phyloP scores from a whole-genome alignment of 139 green algal species.

The Gonium pectorale region DNA sequence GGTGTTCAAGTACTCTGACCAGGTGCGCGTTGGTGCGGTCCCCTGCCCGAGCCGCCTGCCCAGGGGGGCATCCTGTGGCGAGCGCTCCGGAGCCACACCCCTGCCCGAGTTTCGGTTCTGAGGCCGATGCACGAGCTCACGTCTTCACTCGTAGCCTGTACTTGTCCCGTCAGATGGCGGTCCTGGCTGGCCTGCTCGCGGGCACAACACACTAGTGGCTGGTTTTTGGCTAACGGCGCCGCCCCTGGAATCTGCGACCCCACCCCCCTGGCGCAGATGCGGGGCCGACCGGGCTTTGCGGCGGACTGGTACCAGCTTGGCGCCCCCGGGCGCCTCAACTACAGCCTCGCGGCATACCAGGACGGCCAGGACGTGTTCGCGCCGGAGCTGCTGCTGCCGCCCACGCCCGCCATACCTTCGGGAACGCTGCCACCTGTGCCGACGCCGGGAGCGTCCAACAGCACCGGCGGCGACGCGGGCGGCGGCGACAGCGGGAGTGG shows the following conservation, averaged over 20 bases:
- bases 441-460: not conserved
- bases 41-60: too few species aligned
- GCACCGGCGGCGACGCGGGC: not conserved
- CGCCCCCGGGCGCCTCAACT: constrained; percentile 38
- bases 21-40: not conserved
- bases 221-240: too few species aligned
- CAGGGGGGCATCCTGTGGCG: too few species aligned
- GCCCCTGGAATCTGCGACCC: not conserved
- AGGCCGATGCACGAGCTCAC: too few species aligned
- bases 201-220: too few species aligned
- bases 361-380: constrained; percentile 21
- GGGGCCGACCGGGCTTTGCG: constrained; percentile 37
- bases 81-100: too few species aligned
- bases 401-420: not conserved
- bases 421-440: not conserved
- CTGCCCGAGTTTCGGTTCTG: too few species aligned
- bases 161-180: too few species aligned
- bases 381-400: constrained; percentile 28
- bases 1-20: constrained; percentile 42
- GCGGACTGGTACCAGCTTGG: constrained; percentile 61
- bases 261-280: constrained; percentile 52
- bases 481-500: not conserved
- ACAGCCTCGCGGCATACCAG: constrained; percentile 28
- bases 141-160: too few species aligned
- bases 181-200: too few species aligned